Conservation (phyloP, 2,329 filamentous ascomycete species). For the Pestalotiopsis sp. region DNA sequence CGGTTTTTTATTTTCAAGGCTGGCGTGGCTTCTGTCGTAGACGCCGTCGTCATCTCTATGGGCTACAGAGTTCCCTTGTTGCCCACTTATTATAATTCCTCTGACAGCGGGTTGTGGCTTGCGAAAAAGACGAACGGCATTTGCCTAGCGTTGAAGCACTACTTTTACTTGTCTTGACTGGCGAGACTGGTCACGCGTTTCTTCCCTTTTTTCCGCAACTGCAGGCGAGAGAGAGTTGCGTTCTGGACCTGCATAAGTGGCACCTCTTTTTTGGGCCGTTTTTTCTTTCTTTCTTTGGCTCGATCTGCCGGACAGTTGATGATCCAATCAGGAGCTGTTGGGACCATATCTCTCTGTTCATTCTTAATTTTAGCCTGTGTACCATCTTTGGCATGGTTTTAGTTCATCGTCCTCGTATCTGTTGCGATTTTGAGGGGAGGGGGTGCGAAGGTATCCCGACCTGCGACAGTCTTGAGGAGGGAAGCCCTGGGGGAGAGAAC, state of each 20-base stretch:
- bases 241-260: constrained; percentile 8
- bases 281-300: not conserved
- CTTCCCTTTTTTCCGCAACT: not conserved
- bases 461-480: no score
- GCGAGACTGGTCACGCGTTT: no score
- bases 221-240: not conserved
- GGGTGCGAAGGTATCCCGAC: no score
- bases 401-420: not conserved
- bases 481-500: no score
- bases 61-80: not conserved
- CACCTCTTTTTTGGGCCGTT: not conserved
- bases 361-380: not conserved
- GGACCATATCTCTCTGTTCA: not conserved
- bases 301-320: not conserved
- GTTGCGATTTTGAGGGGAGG: no score
- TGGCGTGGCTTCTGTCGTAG: not conserved
- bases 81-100: not conserved
- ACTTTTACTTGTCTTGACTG: not conserved
- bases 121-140: not conserved
- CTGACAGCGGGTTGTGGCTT: constrained; percentile 8
- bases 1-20: not conserved
- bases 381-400: not conserved
- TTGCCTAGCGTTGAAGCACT: not conserved
- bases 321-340: not conserved
- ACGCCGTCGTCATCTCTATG: not conserved